Base-by-base conservation (phyloP, 2,329 filamentous ascomycete genomes). In the Mariannaea sp. region DNA sequence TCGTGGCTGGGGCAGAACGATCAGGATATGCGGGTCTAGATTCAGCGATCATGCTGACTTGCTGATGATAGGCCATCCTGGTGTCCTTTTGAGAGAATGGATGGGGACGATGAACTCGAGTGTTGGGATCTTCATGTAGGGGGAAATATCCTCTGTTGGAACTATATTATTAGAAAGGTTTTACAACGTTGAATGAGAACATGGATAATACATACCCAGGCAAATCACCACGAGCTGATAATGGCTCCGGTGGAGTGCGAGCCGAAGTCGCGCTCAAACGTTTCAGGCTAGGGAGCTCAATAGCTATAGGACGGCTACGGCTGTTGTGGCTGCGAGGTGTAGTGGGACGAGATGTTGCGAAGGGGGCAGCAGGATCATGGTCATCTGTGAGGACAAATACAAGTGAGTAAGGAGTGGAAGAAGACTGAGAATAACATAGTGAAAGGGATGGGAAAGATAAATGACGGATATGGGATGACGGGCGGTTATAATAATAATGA, bases 161-260 rank as follows among this genome's bases (percentile, higher is more conserved):
- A 9, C 3, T n/a, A 7, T 6, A 2, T 13, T 29, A 20, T 40
- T 17, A 30, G 35, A 60, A n/a, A 58, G 56, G 35, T 14, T 7
- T 29, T 17, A 7, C 29, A 20, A 38, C 16, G 29, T n/a, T n/a
- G n/a, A n/a, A 22, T 19, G 20, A 50, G 5, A 8, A 41, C 4
- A 7, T 7, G 20, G 3, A 2, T 16, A 7, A 12, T 13, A 45
- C 78, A 66, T 78, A 85, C 83, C 82, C 82, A 65, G 75, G 76
- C 43, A 82, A 64, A 67, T 86, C 83, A 46, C 83, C 83, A 49
- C 83, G 75, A 38, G 79, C 83, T 20, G 82, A 83, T 17, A 86
- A 68, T 56, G 77, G 78, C 57, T 77, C 77, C 17, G 73, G 75
- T 16, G 76, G 76, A 19, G 75, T 80, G 61, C 73, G 72, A 39